Conservation (phyloP, 2,329 filamentous ascomycete species). For the Dactylellina parvicollis region DNA sequence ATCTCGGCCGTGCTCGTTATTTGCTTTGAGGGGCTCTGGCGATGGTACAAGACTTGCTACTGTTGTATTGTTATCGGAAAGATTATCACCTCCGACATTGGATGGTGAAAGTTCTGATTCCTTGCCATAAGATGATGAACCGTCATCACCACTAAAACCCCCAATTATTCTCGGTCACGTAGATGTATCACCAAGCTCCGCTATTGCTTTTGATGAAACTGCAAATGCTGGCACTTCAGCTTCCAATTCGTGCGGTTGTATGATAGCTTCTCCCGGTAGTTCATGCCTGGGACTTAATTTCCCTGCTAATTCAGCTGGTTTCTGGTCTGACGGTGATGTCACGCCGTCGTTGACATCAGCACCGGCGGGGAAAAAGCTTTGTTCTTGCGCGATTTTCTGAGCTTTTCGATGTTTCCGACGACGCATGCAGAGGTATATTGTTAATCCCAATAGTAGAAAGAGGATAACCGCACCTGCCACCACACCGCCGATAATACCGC, state of each 20-base stretch:
- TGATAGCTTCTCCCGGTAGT: background rate
- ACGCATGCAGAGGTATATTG: background rate
- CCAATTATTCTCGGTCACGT: background rate
- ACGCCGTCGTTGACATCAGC: constrained; percentile 13
- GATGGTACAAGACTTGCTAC: background rate
- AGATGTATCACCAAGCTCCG: constrained; percentile 11
- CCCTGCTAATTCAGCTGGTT: constrained; percentile 4
- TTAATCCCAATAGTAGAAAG: background rate
- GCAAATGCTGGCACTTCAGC: constrained; percentile 4
- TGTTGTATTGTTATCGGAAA: background rate
- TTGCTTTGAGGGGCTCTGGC: background rate
- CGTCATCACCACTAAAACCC: background rate
- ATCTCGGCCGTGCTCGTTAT: background rate
- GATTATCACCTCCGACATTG: background rate
- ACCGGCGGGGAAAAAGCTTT: constrained; percentile 4
- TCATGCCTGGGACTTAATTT: constrained; percentile 12
- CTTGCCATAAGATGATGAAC: background rate
- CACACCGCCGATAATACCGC: constrained; percentile 12
- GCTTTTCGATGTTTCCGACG: constrained; percentile 3
- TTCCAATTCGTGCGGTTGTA: constrained; percentile 14
- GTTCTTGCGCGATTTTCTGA: constrained; percentile 6
- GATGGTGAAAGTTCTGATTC: background rate
- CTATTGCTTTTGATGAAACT: background rate
- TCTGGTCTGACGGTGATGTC: background rate
- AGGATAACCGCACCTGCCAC: constrained; percentile 14